Base-by-base conservation (phyloP, 2,329 filamentous ascomycete genomes). In the Cladophialophora exuberans region DNA sequence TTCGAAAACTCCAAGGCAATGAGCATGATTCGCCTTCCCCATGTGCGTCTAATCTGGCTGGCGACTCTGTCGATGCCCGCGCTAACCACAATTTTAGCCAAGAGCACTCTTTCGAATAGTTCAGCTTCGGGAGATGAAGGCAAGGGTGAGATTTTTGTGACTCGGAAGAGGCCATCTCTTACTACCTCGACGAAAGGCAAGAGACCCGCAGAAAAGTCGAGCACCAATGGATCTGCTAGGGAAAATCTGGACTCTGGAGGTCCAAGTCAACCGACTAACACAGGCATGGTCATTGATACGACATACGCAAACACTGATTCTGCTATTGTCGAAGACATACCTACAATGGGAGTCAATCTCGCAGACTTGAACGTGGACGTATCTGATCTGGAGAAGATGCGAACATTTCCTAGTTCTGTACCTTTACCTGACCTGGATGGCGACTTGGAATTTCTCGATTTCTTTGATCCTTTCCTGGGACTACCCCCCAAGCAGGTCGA, bases 401-500 rank as follows among this genome's bases (percentile, higher is more conserved):
- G 56, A 20, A 59, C 56, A 10, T 59, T 59, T 28, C 56, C 56
- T 5, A 59, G 45, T 17, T 55, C 56, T 18, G 52, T 59, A 4
- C 52, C 56, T 33, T 38, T 59, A 28, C 56, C 56, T n/a, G 56
- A 59, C 28, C 47, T 57, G 10, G 53, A 59, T 26, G 56, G 51
- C 7, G 59, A 56, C 31, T 39, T 59, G 26, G 57, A 56, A n/a
- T 56, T 60, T 23, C 57, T 60, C 10, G 53, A 60, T 18, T 60
- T 60, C 53, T 60, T 60, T 50, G 57, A 60, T 17, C 57, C 57
- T 3, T 60, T 60, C 28, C 18, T 56, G 11, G 57, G 57, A 3
- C 30, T 60, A 31, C 48, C 45, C 38, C 48, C 57, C 4, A 56
- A 60, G 44, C 57, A 56, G 33, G 42, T 60, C 22, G 57, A 52